Base-by-base conservation (phyloP, 2,329 filamentous ascomycete species). In the Hypoxylon sp. region DNA sequence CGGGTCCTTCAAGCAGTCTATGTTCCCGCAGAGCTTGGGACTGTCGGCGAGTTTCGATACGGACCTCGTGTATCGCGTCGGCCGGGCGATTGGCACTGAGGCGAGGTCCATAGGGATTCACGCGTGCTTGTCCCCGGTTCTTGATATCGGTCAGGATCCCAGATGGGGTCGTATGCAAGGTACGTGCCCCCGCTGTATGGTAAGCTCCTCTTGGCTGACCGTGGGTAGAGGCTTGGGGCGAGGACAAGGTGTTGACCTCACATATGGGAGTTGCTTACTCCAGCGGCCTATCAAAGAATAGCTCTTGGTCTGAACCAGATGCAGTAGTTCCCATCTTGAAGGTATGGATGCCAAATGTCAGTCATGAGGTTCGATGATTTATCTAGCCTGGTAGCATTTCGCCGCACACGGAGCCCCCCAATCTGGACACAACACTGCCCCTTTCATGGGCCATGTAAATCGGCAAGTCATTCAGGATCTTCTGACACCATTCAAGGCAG, bases 241-340 rank as follows among this genome's bases (percentile, higher is more conserved):
- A 84, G 61, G 82, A 84, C 66, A 82, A 82, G 69, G 71, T 83
- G 0, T 70, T 84, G 11, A 83, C 82, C 0, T 80, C 81, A 8
- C 77, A 80, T 27, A 83, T 84, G 82, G 82, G 82, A 6, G 80
- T 83, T 13, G 82, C 82, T 1, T 83, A 82, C 65, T 76, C 82
- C 0, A 81, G 79, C 4, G 82, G 82, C 0, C 61, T 84, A 17
- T 83, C 82, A 2, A 84, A 84, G 60, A 83, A 84, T 55, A 75
- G 81, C 14, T 81, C 80, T 4, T 83, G 80, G 81, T 76, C 77
- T 4, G 79, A 81, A 1, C 73, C 77, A 0, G 81, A 84, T 72
- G 82, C 82, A 5, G 79, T 84, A 6, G 80, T 77, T 17, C 82
- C 82, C 0, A 80, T 83, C 1, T 78, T 84, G 73, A 84, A 84